Evolutionary conservation across 1,284 basidiomycete species (phyloP), one percentile per base, ranked within the genome.

Genomic region (Leucocoprinus gongylophorus): DNA sequence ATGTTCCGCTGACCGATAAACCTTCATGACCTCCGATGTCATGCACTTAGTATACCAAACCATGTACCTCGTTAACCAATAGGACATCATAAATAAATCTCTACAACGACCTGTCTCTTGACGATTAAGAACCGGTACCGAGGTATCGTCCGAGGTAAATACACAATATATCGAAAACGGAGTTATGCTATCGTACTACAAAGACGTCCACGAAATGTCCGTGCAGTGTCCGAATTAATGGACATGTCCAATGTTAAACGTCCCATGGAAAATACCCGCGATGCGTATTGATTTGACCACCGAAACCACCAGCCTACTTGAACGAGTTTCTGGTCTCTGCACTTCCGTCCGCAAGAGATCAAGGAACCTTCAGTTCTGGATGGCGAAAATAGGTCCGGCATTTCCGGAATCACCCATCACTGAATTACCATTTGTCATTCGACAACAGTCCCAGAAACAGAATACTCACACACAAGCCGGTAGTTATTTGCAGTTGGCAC

Each of bases 1-100:
- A 61, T 37, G 60, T 59, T 26, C 60, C 60, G 21, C 48, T 61
- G 12, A 61, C 60, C 39, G 60, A 61, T 49, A 51, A 42, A 29
- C 12, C 39, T 29, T 39, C 32, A 15, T 46, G 47, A 37, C 20
- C 17, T 20, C 17, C 49, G 1, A 38, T 45, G n/a, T 32, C n/a
- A 37, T 26, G 23, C 23, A 26, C 15, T 44, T 26, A 9, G 15
- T 17, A 44, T 5, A 26, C 23, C 23, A 26, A 26, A 26, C 23
- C 23, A 26, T 26, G 23, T 26, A 26, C 23, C 6, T 6, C 23
- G 23, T 26, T 26, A 26, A 6, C 23, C 23, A 26, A 6, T 6
- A 6, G 23, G 23, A 26, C 23, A 26, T 26, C 23, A 26, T 26
- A 26, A 26, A 26, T 26, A 6, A 26, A 3, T 26, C 6, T 26